Percentiles rank a stretch among this genome's conserved stretches.
Conservation (phyloP, 1,284 basidiomycete species). For the Puccinia brachypodii region DNA sequence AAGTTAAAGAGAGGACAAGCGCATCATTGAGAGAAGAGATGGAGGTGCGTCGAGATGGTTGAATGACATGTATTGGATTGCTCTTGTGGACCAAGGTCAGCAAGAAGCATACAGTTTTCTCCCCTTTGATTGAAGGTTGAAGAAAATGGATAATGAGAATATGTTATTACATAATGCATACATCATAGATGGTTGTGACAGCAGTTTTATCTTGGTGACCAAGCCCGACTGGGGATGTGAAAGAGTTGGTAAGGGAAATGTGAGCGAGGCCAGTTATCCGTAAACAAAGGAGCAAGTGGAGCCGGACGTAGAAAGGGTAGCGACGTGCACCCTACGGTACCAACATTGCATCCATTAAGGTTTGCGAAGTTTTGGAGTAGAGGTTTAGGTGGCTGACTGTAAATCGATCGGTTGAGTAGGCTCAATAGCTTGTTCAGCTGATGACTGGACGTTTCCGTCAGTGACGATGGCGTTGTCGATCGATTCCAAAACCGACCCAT, state of each 20-base stretch:
- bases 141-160: not conserved
- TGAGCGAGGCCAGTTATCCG: not conserved
- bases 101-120: not conserved
- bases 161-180: not conserved
- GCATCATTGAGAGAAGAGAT: not conserved
- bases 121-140: not conserved
- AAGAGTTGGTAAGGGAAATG: not conserved
- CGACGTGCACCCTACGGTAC: not conserved
- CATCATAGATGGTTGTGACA: not conserved
- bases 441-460: not conserved
- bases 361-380: not conserved
- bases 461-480: conserved; percentile 20
- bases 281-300: not conserved
- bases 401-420: conserved; percentile 12
- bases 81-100: not conserved
- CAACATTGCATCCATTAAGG: not conserved
- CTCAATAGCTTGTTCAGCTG: conserved; percentile 2
- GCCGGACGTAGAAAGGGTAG: not conserved
- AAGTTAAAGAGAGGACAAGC: not conserved
- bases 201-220: not conserved
- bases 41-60: not conserved
- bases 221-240: not conserved
- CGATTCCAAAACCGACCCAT: not conserved
- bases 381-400: not conserved
- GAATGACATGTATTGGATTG: not conserved